A percentile compares a stretch with the other conserved stretches of the same genome.
phyloP scores from a whole-genome alignment of 1,284 basidiomycete species.

The Cystobasidiaceae sp. region DNA sequence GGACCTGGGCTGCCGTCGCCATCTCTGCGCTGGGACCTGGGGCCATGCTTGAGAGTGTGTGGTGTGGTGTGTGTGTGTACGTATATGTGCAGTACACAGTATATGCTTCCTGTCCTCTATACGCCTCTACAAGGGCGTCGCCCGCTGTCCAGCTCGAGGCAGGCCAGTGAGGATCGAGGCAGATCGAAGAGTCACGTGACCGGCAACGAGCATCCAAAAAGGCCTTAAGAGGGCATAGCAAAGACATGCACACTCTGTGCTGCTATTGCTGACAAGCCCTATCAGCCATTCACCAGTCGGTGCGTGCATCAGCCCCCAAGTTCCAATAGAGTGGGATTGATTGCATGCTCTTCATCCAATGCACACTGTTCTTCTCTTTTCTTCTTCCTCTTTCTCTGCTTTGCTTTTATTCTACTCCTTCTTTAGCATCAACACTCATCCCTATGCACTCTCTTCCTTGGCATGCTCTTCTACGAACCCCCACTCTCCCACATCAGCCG shows the following conservation, averaged over 20 bases:
- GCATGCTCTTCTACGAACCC: neutral
- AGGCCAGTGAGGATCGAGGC: neutral
- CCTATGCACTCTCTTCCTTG: neutral
- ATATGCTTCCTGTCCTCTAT: slow-evolving; percentile 9
- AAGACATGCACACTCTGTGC: too few species aligned
- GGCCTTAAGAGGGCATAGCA: too few species aligned
- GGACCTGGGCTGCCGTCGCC: neutral
- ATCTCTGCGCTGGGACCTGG: slow-evolving; percentile 21
- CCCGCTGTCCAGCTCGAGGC: neutral
- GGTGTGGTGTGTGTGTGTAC: too few species aligned
- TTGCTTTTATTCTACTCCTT: slow-evolving; percentile 42
- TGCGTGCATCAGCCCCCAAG: too few species aligned
- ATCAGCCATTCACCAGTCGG: too few species aligned
- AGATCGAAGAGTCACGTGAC: slow-evolving; percentile 12
- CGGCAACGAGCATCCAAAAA: neutral
- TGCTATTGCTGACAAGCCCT: too few species aligned
- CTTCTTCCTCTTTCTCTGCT: too few species aligned
- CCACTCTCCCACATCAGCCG: slow-evolving; percentile 29
- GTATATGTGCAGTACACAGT: too few species aligned
- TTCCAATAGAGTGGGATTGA: too few species aligned
- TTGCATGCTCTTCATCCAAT: too few species aligned
- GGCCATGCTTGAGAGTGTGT: neutral
- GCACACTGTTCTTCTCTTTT: too few species aligned
- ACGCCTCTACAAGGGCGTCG: too few species aligned
- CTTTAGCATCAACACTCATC: neutral